Base-by-base conservation (phyloP, 2,329 filamentous ascomycete species). In the Cordyceps pruinosa region DNA sequence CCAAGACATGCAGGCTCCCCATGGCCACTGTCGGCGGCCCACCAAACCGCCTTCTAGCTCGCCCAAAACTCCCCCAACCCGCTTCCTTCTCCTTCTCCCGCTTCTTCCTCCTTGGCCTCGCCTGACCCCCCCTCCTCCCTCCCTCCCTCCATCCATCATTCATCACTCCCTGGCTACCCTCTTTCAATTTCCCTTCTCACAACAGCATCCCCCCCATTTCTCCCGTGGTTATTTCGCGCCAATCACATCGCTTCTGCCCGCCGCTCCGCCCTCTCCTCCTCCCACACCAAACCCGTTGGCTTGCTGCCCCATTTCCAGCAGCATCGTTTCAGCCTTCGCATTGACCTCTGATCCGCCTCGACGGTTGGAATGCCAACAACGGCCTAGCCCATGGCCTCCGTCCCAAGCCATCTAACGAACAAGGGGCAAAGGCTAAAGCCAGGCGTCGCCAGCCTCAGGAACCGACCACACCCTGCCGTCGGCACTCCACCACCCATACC, bases 251-350 rank as follows among this genome's bases (percentile, higher is more conserved):
- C 49, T 28, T 21, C 15, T 3, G 21, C 26, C 12, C 15, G n/a
- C 34, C 19, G 47, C 49, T 32, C 49, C 49, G 35, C 49, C 25
- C 25, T 21, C 47, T n/a, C 49, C 47, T n/a, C 49, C 35, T 35
- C 42, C 44, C 46, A 44, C 30, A 34, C 46, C 19, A 41, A 34
- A 35, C 34, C 37, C 23, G 13, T 26, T 17, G 30, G 25, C 25
- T 26, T 9, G 26, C 15, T 52, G 28, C 25, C 26, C 15, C 17
- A n/a, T 26, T 45, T 42, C 37, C 54, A 47, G 52, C 35, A 15
- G 34, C 37, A 51, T 37, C 46, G 54, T 57, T 57, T 57, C 54
- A 57, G 54, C 54, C 46, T 37, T 57, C 54, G 54, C 54, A 51
- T 50, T 57, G 54, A 57, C 54, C 52, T 55, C 52, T 21, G 42